Base-by-base conservation (phyloP, 345 rosid genomes). In the Lagerstroemia speciosa region DNA sequence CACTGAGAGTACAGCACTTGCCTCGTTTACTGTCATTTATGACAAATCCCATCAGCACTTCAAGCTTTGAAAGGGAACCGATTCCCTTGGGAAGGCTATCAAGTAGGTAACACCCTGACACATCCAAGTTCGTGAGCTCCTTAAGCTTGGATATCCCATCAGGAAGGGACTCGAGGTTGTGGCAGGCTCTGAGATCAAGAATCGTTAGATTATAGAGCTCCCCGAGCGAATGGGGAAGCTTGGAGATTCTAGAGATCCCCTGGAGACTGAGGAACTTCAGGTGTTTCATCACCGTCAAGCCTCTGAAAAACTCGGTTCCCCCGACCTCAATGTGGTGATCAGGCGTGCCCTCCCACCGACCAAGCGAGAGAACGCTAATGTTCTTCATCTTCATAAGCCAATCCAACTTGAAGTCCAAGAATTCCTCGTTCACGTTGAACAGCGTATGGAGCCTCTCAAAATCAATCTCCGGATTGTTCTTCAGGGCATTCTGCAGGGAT, bases 31-130 rank as follows among this genome's bases (percentile, higher is more conserved):
- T 70, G 67, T 80, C 78, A 2, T 20, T 48, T n/a, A 86, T 70
- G 29, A 83, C 84, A 76, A 89, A 86, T 15, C 95, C 92, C 45
- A 85, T 83, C 6, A 89, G 81, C 41, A 89, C 90, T 81, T 72
- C 66, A 61, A 86, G 83, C 15, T 78, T 40, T 0, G 73, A 17
- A 10, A 89, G 85, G 57, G 71, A 58, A 0, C 73, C 58, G 31
- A 89, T 12, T 33, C 74, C 68, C 73, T 76, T 78, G 30, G 95
- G 92, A 66, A 89, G 76, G 26, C 52, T 43, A 16, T 80, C 89
- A 15, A 86, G 67, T 75, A 80, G 67, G 76, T 77, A 77, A 74
- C 95, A 89, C 48, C 81, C 87, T 0, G 70, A 72, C 6, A 66
- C 20, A 60, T 72, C 83, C 73, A 83, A 72, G 68, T 63, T 65